Conservation (phyloP, 2,329 filamentous ascomycete species). For the Ophiostoma pallidulum region DNA sequence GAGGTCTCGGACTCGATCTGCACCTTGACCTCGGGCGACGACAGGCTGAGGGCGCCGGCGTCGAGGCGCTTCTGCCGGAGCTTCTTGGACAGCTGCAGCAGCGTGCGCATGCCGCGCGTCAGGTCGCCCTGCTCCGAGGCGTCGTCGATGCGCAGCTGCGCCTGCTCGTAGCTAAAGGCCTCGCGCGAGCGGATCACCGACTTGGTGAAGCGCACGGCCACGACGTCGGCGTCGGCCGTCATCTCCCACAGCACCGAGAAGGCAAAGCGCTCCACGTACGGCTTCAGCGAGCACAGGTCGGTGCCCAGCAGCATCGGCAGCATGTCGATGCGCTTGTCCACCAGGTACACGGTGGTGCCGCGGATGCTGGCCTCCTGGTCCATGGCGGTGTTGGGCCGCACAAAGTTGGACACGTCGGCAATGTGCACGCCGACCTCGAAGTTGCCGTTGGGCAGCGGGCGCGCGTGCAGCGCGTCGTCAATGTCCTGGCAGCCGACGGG, state of each 20-base stretch:
- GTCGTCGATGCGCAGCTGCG: conserved; percentile 90
- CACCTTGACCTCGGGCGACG: conserved; percentile 95
- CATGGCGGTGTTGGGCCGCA: conserved; percentile 95
- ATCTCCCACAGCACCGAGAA: conserved; percentile 88
- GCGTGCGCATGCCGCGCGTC: conserved; percentile 76
- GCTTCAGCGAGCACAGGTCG: conserved; percentile 91
- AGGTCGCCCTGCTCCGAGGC: conserved; percentile 77
- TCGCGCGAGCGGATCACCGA: conserved; percentile 95
- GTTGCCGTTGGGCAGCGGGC: conserved; percentile 79
- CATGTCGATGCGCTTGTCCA: conserved; percentile 99
- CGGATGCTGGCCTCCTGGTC: conserved; percentile 88
- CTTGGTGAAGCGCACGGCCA: conserved; percentile 84
- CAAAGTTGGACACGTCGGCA: conserved; percentile 98
- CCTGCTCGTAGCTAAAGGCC: conserved; percentile 96
- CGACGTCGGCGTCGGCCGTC: conserved; percentile 65
- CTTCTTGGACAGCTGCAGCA: conserved; percentile 84
- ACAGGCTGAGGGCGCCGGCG: conserved; percentile 86
- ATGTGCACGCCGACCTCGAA: conserved; percentile 96
- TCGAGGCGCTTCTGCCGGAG: conserved; percentile 93
- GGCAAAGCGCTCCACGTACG: conserved; percentile 89
- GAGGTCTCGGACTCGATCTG: conserved; percentile 93
- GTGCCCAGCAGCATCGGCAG: conserved; percentile 92
- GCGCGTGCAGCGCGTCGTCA: conserved; percentile 89
- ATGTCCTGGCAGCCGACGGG: conserved; percentile 95
- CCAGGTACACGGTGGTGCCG: conserved; percentile 92